Base-by-base conservation (phyloP, 306 rosid species). In the Elaeagnus macrophylla region DNA sequence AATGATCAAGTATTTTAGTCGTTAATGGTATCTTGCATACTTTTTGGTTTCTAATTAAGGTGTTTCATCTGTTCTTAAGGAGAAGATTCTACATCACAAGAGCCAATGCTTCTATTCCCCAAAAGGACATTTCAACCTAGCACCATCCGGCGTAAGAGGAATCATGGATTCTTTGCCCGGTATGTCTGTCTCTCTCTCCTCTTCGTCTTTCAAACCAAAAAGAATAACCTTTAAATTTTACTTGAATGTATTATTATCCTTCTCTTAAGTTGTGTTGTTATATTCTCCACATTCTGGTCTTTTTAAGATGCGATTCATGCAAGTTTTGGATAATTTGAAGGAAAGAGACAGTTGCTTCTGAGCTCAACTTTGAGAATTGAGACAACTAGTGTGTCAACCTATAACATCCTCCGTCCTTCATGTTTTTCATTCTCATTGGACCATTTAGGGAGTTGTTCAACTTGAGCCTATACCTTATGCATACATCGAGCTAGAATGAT, bases 141-240 rank as follows among this genome's bases (percentile, higher is more conserved):
- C 80, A 32, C 55, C 62, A 75, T 93, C 59, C 55, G 70, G 68
- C 75, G 99, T 15, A 93, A 87, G 83, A 82, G 99, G 72, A 81
- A 71, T 17, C 99, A 93, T 73, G 99, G 99, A 18, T 93, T 69
- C 68, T 93, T 93, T 69, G 89, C 99, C 53, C 78, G 96, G 99
- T 84, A 70, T 49, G 14, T 62, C 51, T 41, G 69, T 73, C 48
- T 67, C 66, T 35, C 62, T 19, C 13, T 8, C 53, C 45, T 43
- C 0, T 43, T 44, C 11, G 6, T 12, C 8, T 9, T 9, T 42
- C 8, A 13, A 12, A 16, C 16, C 9, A 9, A 47, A 47, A 13
- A 47, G 8, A 20, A 49, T 18, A 18, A 11, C 10, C 20, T 16
- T 49, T 32, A 49, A 18, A 25, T 25, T 25, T 49, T 49, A 12